A percentile compares a stretch with the other conserved stretches of the same genome.
Evolutionary conservation across 208 protist species (phyloP).

Genomic region (Lotmaria passim): DNA sequence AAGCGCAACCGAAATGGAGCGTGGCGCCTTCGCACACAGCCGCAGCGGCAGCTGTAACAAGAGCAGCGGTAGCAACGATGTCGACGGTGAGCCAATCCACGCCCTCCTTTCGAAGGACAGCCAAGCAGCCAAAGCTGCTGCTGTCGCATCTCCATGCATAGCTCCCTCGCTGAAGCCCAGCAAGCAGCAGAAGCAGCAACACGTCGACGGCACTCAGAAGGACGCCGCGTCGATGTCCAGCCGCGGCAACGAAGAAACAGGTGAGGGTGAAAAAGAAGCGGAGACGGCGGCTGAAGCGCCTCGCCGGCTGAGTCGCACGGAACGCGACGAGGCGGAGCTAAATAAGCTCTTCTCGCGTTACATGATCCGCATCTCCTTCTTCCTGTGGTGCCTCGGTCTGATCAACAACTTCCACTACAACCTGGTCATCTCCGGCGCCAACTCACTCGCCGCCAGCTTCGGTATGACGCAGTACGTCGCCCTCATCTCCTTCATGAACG

Average conservation of each 20-base stretch:
- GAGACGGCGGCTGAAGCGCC: conserved; percentile 3
- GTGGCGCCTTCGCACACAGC: background rate
- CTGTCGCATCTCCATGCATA: background rate
- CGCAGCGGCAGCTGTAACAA: background rate
- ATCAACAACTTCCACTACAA: conserved; percentile 94
- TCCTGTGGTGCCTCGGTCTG: conserved; percentile 70
- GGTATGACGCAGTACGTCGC: conserved; percentile 69
- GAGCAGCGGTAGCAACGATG: conserved; percentile 1
- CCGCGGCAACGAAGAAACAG: background rate
- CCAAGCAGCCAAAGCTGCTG: background rate
- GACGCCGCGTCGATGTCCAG: background rate
- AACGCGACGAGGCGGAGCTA: conserved; percentile 34
- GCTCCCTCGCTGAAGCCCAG: background rate
- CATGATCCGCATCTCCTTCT: conserved; percentile 43
- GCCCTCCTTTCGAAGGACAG: background rate
- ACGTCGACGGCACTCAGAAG: background rate
- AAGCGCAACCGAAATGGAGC: background rate
- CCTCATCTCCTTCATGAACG: conserved; percentile 79
- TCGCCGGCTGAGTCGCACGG: conserved; percentile 9
- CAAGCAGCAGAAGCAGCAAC: background rate
- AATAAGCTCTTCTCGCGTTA: conserved; percentile 31
- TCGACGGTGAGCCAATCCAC: background rate
- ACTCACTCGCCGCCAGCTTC: conserved; percentile 52
- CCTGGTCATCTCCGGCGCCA: conserved; percentile 75
- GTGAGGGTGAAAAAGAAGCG: background rate